Conservation (phyloP, 768 basidiomycete genomes). For the Hygrophorus pudorinus region DNA sequence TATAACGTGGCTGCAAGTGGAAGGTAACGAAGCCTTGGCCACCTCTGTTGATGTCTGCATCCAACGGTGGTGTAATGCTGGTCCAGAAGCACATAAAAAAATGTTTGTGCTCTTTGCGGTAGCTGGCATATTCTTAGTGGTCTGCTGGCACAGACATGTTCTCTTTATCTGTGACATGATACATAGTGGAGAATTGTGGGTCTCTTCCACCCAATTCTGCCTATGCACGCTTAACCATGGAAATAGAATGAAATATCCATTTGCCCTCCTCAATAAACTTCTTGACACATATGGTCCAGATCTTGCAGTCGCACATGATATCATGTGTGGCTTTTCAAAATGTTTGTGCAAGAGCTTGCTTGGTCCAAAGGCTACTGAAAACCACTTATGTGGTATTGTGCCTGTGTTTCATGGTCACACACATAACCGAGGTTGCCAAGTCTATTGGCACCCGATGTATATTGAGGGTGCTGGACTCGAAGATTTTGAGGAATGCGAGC, state of each 20-base stretch:
- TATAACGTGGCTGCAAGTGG: not conserved
- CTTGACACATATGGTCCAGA: slow-evolving; percentile 14
- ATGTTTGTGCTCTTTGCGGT: slow-evolving; percentile 23
- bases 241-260: slow-evolving; percentile 19
- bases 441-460: slow-evolving; percentile 11
- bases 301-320: slow-evolving; percentile 18
- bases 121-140: slow-evolving; percentile 25
- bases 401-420: slow-evolving; percentile 17
- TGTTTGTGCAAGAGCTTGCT: slow-evolving; percentile 11
- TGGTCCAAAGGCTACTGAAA: slow-evolving; percentile 1
- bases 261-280: slow-evolving; percentile 14
- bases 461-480: slow-evolving; percentile 20
- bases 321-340: slow-evolving; percentile 12
- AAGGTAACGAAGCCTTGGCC: not conserved
- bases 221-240: slow-evolving; percentile 3
- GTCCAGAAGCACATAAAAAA: slow-evolving; percentile 12
- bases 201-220: slow-evolving; percentile 3
- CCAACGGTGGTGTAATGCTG: not conserved
- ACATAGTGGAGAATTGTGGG: slow-evolving; percentile 25
- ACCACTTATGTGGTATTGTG: not conserved
- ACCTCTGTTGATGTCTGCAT: not conserved
- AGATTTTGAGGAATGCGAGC: slow-evolving; percentile 21
- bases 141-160: slow-evolving; percentile 25
- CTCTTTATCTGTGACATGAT: slow-evolving; percentile 24
- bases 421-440: slow-evolving; percentile 6